Percentiles rank a stretch among this genome's conserved stretches.
Conservation (phyloP, 192 early-diverging fungal species). For the Martensiomyces pterosporus region DNA sequence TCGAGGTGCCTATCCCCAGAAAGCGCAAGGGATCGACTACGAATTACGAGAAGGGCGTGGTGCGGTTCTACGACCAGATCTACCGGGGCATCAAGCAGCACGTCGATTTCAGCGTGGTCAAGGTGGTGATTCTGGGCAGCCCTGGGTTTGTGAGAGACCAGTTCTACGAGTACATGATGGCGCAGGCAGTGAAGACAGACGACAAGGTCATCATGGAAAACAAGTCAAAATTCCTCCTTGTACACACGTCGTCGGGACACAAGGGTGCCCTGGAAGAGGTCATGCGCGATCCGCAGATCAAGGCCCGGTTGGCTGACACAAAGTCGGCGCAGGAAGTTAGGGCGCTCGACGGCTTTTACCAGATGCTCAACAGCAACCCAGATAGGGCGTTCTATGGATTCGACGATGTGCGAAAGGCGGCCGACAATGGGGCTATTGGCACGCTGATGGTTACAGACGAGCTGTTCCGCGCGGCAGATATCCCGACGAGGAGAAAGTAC, state of each 20-base stretch:
- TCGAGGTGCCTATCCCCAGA: slow-evolving; percentile 87
- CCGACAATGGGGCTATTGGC: slow-evolving; percentile 80
- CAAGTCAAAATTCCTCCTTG: slow-evolving; percentile 78
- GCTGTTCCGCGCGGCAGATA: slow-evolving; percentile 86
- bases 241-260: slow-evolving; percentile 94
- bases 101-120: slow-evolving; percentile 89
- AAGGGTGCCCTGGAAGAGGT: slow-evolving; percentile 95
- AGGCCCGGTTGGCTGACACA: slow-evolving; percentile 79
- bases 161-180: slow-evolving; percentile 81
- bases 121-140: slow-evolving; percentile 92
- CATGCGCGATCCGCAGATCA: slow-evolving; percentile 79
- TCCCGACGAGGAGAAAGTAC: slow-evolving; percentile 79
- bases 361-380: slow-evolving; percentile 83
- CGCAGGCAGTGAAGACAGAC: slow-evolving; percentile 76
- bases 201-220: slow-evolving; percentile 81
- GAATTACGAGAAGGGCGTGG: slow-evolving; percentile 86
- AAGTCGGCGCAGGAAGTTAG: slow-evolving; percentile 84
- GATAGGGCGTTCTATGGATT: slow-evolving; percentile 92
- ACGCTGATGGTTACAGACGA: slow-evolving; percentile 89
- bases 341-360: slow-evolving; percentile 81
- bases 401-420: slow-evolving; percentile 78
- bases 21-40: slow-evolving; percentile 88
- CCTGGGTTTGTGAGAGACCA: slow-evolving; percentile 93
- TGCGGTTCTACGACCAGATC: slow-evolving; percentile 88
- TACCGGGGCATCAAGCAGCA: slow-evolving; percentile 83